Evolutionary conservation across 2,329 filamentous ascomycete species (phyloP), one percentile per base, ranked within the genome.

Genomic region (Neofusicoccum sp.): DNA sequence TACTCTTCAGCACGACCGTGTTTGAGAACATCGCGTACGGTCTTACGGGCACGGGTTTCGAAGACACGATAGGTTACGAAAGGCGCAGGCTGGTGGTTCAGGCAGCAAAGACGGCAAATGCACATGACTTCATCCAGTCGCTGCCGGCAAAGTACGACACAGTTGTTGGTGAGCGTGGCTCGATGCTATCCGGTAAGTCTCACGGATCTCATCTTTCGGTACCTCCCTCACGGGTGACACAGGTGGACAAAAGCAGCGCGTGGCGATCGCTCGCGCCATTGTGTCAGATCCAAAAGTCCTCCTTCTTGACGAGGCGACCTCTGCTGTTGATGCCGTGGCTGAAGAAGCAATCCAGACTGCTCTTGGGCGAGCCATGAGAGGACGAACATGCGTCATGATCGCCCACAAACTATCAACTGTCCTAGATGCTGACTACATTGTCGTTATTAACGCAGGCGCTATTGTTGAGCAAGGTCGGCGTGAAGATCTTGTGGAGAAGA

Each of bases 381-480:
- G 93, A 29, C 87, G 95, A 61, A 99, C 95, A 0, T 98, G 95
- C 2, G 97, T 98, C 69, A 91, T 93, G 6, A 98, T 99, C 76
- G 95, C 95, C 47, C 95, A 99, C 79, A 89, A 94, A 68, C 83
- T 99, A 7, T 97, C 93, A 0, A 99, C 95, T 5, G 97, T 99
- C 80, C 93, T 88, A 76, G 89, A 93, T 66, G 94, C 94, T 0
- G 90, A 98, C 76, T 97, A 97, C 71, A 99, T 99, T 68, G 91
- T 98, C 11, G 94, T 97, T 66, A 94, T 99, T 89, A 85, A 88
- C 4, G 79, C 88, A 65, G 95, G 95, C 11, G 80, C 83, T n/a
- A 96, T 99, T 64, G 84, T 96, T 11, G 95, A 99, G 77, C 93
- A 97, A 76, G 95, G 95, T 58, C 93, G 87, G 0, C 95, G 98